A percentile compares a stretch with the other conserved stretches of the same genome.
Evolutionary conservation across 768 basidiomycete genomes (phyloP).

Genomic region (Suillus weaverae): DNA sequence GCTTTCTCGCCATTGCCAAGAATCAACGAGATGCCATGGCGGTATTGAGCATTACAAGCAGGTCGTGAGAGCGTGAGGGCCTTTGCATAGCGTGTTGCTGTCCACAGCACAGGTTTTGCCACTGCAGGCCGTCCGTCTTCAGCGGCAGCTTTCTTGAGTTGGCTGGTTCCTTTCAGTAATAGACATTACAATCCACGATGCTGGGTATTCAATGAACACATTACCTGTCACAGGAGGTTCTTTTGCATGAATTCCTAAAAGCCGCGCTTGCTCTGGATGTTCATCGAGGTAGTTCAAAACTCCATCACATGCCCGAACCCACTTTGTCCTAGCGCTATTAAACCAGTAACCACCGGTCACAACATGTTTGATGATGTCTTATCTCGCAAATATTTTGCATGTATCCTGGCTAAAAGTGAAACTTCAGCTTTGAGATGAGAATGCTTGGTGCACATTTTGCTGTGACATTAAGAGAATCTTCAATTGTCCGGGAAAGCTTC

Average conservation of each 20-base stretch:
- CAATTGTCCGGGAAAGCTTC: slow-evolving; percentile 18
- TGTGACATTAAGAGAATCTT: slow-evolving; percentile 18
- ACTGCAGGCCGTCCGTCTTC: not conserved
- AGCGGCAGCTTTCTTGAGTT: not conserved
- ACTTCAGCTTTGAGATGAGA: slow-evolving; percentile 29
- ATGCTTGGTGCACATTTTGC: slow-evolving; percentile 26
- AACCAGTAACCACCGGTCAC: slow-evolving; percentile 15
- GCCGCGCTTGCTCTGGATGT: slow-evolving; percentile 5
- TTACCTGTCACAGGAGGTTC: not conserved
- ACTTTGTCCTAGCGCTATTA: not conserved
- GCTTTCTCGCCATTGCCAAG: not conserved
- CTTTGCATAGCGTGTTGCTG: not conserved
- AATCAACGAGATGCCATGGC: not conserved
- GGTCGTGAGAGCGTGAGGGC: not conserved
- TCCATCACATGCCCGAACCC: slow-evolving; percentile 5
- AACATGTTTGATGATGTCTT: slow-evolving; percentile 19
- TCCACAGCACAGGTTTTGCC: not conserved
- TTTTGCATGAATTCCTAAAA: slow-evolving; percentile 2
- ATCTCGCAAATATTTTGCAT: slow-evolving; percentile 12
- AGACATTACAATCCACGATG: not conserved
- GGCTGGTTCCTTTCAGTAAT: not conserved
- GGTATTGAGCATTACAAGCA: not conserved
- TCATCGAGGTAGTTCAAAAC: slow-evolving; percentile 1
- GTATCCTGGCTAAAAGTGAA: slow-evolving; percentile 31
- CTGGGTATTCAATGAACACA: not conserved